Base-by-base conservation (phyloP, 2,329 filamentous ascomycete species). In the Verticillium tricorpus region DNA sequence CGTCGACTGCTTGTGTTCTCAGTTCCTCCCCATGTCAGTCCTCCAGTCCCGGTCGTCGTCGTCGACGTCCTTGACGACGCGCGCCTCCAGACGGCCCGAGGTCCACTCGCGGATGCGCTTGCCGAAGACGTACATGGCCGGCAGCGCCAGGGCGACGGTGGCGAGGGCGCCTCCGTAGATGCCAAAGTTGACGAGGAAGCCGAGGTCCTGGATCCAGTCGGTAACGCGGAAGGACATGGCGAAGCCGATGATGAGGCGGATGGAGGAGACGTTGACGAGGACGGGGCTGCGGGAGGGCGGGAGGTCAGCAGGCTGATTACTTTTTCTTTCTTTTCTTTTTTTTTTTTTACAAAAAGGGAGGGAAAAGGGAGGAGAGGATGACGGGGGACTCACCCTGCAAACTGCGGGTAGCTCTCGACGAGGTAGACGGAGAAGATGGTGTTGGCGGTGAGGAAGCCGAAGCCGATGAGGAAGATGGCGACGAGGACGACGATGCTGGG, bases 121-220 rank as follows among this genome's bases (percentile, higher is more conserved):
- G 63, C 64, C 64, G 39, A 64, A 66, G 50, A 63, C 60, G 60
- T 69, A 74, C 55, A 76, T 68, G 31, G 66, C 59, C 5, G 72
- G 71, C 57, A 76, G 61, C 9, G 71, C 67, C 39, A 76, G 68
- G 2, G 69, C 67, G 5, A 70, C 57, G 5, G 72, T 71, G 17
- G 72, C 67, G 58, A 76, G 67, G 15, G 69, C 68, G 60, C 73
- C 74, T 25, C 69, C 71, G 58, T 72, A 74, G 22, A 75, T 69
- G 39, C 66, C 68, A 60, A 73, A 74, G 2, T 69, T 71, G 7
- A 64, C 67, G 15, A 73, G 58, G 32, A 71, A 67, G 9, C 72
- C 73, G 31, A 67, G 66, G 28, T 68, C 56, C 32, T 68, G 65
- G 15, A 74, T 69, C 67, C 74, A 71, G 11, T 60, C 62, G 0